Evolutionary conservation across 2,329 filamentous ascomycete genomes (phyloP).

Genomic region (Aspergillus jensenii): DNA sequence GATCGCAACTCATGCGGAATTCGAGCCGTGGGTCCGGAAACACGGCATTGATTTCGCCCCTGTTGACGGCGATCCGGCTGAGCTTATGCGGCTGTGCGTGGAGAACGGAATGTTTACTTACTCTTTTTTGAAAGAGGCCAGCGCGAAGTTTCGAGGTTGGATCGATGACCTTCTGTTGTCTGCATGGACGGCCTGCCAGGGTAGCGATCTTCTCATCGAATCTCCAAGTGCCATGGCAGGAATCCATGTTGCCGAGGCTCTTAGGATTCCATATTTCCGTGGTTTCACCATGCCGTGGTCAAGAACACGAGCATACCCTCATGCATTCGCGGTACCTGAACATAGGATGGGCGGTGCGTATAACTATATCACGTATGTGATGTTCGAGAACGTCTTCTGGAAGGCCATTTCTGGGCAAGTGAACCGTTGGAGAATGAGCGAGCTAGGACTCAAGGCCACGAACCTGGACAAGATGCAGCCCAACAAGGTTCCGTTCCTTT

Average conservation of each 20-base stretch:
- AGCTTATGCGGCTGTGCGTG: slow-evolving; percentile 94
- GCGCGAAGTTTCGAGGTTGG: slow-evolving; percentile 87
- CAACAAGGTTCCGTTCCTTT: slow-evolving; percentile 96
- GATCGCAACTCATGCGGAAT: slow-evolving; percentile 91
- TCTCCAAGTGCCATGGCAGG: slow-evolving; percentile 96
- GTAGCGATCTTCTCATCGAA: slow-evolving; percentile 87
- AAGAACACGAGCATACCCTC: slow-evolving; percentile 88
- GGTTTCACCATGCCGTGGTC: slow-evolving; percentile 99
- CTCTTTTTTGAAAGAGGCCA: slow-evolving; percentile 85
- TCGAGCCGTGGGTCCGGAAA: slow-evolving; percentile 82
- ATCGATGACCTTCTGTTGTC: slow-evolving; percentile 83
- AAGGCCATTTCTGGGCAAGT: slow-evolving; percentile 86
- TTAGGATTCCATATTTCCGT: slow-evolving; percentile 91
- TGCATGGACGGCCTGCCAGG: slow-evolving; percentile 80
- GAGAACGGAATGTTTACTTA: slow-evolving; percentile 97
- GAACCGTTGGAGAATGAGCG: slow-evolving; percentile 85
- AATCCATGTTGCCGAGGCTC: slow-evolving; percentile 93
- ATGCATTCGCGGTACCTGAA: slow-evolving; percentile 90
- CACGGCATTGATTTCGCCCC: slow-evolving; percentile 91
- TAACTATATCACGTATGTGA: slow-evolving; percentile 91
- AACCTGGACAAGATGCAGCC: slow-evolving; percentile 87
- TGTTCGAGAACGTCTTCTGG: slow-evolving; percentile 98
- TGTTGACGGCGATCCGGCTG: slow-evolving; percentile 86
- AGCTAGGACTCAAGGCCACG: slow-evolving; percentile 75
- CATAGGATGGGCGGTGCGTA: slow-evolving; percentile 93